Conservation (phyloP, 73 alveolate species). For the Uronychia binucleata region DNA sequence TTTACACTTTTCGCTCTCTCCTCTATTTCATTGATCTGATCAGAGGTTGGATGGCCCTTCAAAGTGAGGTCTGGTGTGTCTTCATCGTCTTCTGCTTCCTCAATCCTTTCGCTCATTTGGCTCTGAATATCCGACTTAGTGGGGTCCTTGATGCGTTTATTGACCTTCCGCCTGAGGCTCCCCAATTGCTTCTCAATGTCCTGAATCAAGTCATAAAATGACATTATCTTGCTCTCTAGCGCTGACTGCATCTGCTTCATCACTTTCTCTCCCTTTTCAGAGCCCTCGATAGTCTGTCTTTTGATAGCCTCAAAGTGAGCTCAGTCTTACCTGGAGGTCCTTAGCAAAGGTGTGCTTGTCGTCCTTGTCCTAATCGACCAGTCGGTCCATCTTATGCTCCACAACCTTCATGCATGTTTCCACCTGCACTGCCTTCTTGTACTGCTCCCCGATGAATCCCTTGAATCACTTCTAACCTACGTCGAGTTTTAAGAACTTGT, state of each 20-base stretch:
- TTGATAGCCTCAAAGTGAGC: background rate
- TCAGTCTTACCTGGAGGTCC: background rate
- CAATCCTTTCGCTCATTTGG: background rate
- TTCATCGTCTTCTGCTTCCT: background rate
- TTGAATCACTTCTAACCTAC: too few relatives aligned
- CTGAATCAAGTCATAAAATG: background rate
- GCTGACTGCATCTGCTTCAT: background rate
- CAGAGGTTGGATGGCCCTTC: too few relatives aligned
- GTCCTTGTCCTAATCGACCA: background rate
- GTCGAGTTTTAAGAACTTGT: too few relatives aligned
- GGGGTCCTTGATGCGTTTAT: background rate
- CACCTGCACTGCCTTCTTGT: background rate
- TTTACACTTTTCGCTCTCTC: background rate
- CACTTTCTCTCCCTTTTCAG: background rate
- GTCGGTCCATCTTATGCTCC: background rate
- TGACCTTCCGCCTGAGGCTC: background rate
- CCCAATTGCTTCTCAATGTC: background rate
- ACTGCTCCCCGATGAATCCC: background rate
- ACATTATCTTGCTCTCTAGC: background rate
- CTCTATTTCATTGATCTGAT: too few relatives aligned
- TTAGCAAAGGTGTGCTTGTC: background rate
- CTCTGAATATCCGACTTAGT: background rate
- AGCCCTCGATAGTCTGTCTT: background rate
- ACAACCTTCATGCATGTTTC: background rate
- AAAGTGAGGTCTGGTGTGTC: too few relatives aligned